Evolutionary conservation across 768 basidiomycete genomes (phyloP).

Genomic region (Agaricus sinodeliciosus): DNA sequence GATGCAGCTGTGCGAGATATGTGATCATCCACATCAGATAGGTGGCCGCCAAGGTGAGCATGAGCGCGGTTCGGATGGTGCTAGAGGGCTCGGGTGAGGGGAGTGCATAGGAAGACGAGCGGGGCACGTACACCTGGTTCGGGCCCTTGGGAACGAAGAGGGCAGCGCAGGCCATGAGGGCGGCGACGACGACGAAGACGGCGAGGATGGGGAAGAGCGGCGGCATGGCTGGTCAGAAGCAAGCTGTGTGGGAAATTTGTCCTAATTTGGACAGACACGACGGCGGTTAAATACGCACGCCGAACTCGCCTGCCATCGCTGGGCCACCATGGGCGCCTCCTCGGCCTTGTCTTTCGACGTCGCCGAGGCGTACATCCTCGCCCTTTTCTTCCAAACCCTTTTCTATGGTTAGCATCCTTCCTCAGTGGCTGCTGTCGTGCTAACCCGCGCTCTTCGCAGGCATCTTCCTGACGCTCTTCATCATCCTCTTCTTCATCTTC

Average conservation of each 20-base stretch:
- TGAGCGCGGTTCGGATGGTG: slow-evolving; percentile 71
- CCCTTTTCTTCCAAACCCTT: background rate
- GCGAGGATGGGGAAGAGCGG: slow-evolving; percentile 65
- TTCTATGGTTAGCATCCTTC: background rate
- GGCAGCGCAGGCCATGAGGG: slow-evolving; percentile 57
- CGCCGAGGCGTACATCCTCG: background rate
- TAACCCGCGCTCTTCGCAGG: background rate
- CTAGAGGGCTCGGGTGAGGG: slow-evolving; percentile 31
- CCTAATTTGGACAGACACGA: background rate
- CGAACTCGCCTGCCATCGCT: too few relatives aligned
- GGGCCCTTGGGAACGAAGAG: slow-evolving; percentile 79
- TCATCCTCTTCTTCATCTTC: background rate
- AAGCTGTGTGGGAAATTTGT: background rate
- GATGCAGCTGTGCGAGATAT: slow-evolving; percentile 93
- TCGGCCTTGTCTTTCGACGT: background rate
- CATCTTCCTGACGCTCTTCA: slow-evolving; percentile 7
- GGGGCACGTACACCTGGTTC: slow-evolving; percentile 72
- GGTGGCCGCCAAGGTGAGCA: slow-evolving; percentile 75
- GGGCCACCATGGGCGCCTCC: too few relatives aligned
- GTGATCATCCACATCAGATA: slow-evolving; percentile 98
- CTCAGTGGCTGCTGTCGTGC: too few relatives aligned
- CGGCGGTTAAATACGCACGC: too few relatives aligned
- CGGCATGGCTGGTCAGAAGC: slow-evolving; percentile 41
- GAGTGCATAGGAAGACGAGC: background rate
- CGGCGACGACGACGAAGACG: slow-evolving; percentile 57